Conservation (phyloP, 2,329 filamentous ascomycete genomes). For the Pseudogymnoascus sp. region DNA sequence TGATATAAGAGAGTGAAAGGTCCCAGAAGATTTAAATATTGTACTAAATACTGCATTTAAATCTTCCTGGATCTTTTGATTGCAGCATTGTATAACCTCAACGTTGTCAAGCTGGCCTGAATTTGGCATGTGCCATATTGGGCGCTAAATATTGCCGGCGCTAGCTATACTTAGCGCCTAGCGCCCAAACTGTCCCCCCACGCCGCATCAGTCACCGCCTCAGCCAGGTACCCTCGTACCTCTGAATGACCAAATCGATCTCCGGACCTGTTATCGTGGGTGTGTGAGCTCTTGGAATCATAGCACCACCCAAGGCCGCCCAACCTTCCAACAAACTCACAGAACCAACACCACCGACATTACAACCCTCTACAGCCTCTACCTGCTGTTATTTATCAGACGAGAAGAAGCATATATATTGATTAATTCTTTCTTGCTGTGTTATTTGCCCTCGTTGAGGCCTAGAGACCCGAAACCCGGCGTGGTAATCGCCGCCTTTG, state of each 20-base stretch:
- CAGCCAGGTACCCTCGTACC: conserved; percentile 1
- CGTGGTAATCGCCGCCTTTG: not conserved
- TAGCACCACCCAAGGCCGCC: conserved; percentile 4
- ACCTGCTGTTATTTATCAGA: not conserved
- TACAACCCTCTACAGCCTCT: not conserved
- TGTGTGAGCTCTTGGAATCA: not conserved
- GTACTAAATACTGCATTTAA: too few relatives aligned
- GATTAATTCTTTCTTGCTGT: not conserved
- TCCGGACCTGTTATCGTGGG: not conserved
- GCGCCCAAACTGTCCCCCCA: not conserved
- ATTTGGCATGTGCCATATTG: not conserved
- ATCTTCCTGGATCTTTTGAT: too few relatives aligned
- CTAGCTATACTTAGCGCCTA: not conserved
- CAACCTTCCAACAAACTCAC: not conserved
- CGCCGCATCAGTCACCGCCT: not conserved
- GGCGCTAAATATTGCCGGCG: not conserved
- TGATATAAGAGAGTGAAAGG: not conserved
- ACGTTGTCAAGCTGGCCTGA: not conserved
- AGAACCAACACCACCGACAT: not conserved
- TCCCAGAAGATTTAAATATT: not conserved
- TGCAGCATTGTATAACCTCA: too few relatives aligned
- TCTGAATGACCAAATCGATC: conserved; percentile 7
- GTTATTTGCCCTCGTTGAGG: not conserved
- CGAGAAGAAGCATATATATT: not conserved
- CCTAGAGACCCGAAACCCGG: conserved; percentile 4